Base-by-base conservation (phyloP, 441 rosid species). In the Kokia cookei region DNA sequence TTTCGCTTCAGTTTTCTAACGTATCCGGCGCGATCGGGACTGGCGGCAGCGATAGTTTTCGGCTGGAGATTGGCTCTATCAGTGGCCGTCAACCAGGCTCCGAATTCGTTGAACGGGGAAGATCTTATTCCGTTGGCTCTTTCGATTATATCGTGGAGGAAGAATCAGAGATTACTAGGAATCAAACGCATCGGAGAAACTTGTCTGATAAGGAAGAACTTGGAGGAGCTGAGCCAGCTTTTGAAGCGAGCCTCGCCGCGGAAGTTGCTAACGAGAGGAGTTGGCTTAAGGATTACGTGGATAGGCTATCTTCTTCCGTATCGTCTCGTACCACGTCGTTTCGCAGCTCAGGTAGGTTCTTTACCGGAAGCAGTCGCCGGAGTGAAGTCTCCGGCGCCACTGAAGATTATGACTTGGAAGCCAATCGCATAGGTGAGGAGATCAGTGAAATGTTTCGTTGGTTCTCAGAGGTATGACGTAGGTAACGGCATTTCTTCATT, bases 391-490 rank as follows among this genome's bases (percentile, higher is more conserved):
- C 73, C 58, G 76, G 48, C 7, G 78, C 55, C 13, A 75, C 67
- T 63, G 87, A 78, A 47, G 98, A 94, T 10, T 87, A 81, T 57
- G 98, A 91, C 67, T 24, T 86, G 69, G 96, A 93, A 73, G 86
- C 85, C 1, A 81, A 81, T 27, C 82, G 85, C 15, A 77, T 75
- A 1, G 99, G 97, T 1, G 99, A 91, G 73, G 99, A 94, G 81
- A 91, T 91, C 57, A 91, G 89, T 57, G 98, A 94, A 73, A 73
- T 90, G 62, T 94, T 94, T 78, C 89, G 97, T 61, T 94, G 99
- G 98, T 80, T 90, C 51, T 94, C 98, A 27, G 97, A 92, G 75
- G 88, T 90, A 77, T 93, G 79, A 91, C 50, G 50, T 11, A 59
- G 15, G 10, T 17, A 35, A 15, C 54, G 65, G 45, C 19, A 65